A percentile compares a stretch with the other conserved stretches of the same genome.
Evolutionary conservation across 768 basidiomycete species (phyloP).

Genomic region (Rhizopogon roseolus): DNA sequence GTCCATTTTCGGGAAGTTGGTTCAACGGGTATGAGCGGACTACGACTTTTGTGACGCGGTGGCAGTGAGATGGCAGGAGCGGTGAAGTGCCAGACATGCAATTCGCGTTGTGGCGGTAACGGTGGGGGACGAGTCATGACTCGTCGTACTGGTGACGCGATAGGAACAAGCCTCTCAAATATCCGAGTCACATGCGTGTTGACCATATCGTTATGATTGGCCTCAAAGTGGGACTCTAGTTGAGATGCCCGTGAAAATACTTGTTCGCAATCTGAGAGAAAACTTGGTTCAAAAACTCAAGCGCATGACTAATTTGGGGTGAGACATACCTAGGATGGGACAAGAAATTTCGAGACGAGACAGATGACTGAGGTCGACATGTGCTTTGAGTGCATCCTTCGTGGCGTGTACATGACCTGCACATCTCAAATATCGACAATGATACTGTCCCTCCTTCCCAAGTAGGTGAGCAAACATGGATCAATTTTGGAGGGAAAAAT

Average conservation of each 20-base stretch:
- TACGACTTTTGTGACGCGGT: neutral
- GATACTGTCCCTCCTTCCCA: conserved; percentile 21
- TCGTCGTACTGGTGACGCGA: conserved; percentile 9
- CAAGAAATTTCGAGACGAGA: conserved; percentile 23
- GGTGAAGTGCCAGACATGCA: neutral
- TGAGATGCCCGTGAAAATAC: conserved; percentile 20
- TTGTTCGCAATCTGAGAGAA: conserved; percentile 17
- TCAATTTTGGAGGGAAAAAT: neutral
- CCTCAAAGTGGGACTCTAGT: conserved; percentile 19
- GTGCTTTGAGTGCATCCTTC: conserved; percentile 12
- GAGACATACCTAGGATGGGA: conserved; percentile 19
- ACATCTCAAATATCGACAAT: conserved; percentile 20
- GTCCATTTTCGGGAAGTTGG: conserved; percentile 27
- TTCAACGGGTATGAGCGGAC: conserved; percentile 1
- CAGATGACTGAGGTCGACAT: conserved; percentile 26
- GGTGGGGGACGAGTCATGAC: conserved; percentile 5
- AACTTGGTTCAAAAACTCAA: conserved; percentile 4
- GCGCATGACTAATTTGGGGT: neutral
- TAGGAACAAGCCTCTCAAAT: conserved; percentile 16
- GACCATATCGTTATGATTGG: conserved; percentile 17
- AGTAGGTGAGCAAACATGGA: neutral
- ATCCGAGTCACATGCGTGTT: conserved; percentile 5
- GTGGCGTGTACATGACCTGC: conserved; percentile 22
- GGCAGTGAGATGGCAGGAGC: neutral
- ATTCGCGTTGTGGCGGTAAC: conserved; percentile 6